Conservation (phyloP, 2,329 filamentous ascomycete genomes). For the Cordyceps militaris region DNA sequence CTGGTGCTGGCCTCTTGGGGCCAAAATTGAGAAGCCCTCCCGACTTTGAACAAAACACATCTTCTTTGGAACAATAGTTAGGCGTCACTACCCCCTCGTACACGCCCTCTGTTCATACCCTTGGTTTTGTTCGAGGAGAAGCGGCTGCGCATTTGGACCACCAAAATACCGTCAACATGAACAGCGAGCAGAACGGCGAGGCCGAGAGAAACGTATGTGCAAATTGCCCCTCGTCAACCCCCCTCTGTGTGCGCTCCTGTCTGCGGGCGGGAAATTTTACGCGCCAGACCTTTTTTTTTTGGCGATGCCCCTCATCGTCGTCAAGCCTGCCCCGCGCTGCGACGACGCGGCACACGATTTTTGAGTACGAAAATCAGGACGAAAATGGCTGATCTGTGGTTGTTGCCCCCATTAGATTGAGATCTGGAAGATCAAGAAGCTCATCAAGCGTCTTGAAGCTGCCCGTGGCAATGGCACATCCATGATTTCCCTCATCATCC, state of each 20-base stretch:
- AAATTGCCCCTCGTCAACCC: constrained; percentile 6
- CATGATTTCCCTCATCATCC: constrained; percentile 99
- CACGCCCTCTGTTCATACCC: constrained; percentile 6
- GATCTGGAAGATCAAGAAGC: constrained; percentile 98
- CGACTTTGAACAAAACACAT: constrained; percentile 11
- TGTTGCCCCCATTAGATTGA: constrained; percentile 45
- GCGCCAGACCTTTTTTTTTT: constrained; percentile 8
- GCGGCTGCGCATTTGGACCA: not conserved
- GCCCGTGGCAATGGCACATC: constrained; percentile 97
- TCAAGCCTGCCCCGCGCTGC: constrained; percentile 9
- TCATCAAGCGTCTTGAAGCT: constrained; percentile 96
- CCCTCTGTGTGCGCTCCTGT: constrained; percentile 8
- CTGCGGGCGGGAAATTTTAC: constrained; percentile 10
- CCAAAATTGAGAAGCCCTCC: constrained; percentile 5
- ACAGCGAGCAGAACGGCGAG: constrained; percentile 13
- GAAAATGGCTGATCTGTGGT: constrained; percentile 1
- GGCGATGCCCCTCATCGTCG: constrained; percentile 12
- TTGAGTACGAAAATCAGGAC: not conserved
- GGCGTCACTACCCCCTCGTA: constrained; percentile 7
- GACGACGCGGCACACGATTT: not conserved
- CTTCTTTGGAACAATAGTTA: not conserved
- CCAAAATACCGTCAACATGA: constrained; percentile 12
- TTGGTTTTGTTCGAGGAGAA: constrained; percentile 4
- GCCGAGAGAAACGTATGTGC: constrained; percentile 15
- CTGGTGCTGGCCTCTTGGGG: not conserved